Conservation (phyloP, 805 yeast species). For the Saturnispora bothae region DNA sequence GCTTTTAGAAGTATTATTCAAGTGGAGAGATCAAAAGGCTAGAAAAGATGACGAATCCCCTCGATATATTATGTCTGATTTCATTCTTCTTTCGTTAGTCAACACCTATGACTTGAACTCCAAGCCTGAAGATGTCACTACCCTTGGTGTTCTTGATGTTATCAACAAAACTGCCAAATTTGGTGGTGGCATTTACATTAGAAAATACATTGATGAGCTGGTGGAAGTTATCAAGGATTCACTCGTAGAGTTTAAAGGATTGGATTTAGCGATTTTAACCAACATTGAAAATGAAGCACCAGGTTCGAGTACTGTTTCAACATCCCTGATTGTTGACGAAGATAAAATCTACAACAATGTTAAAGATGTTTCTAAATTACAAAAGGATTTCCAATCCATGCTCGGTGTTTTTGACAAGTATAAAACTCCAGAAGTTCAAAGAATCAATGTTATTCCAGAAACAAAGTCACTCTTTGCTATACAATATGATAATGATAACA, state of each 20-base stretch:
- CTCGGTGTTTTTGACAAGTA: background rate
- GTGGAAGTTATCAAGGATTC: conserved; percentile 45
- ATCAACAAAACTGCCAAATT: conserved; percentile 38
- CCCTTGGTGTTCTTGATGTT: conserved; percentile 41
- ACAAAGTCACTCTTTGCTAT: conserved; percentile 14
- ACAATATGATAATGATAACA: conserved; percentile 15
- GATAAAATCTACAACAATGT: conserved; percentile 15
- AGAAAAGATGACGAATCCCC: conserved; percentile 74
- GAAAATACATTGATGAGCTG: conserved; percentile 44
- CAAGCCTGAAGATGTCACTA: conserved; percentile 43
- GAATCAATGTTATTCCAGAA: conserved; percentile 1
- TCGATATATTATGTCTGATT: conserved; percentile 76
- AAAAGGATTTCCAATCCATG: conserved; percentile 15
- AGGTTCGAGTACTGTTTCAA: background rate
- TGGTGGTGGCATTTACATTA: conserved; percentile 30
- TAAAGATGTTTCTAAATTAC: conserved; percentile 18
- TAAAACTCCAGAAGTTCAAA: background rate
- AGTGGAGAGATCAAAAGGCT: conserved; percentile 80
- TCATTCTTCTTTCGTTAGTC: conserved; percentile 50
- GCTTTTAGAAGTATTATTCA: conserved; percentile 49
- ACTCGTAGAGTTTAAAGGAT: conserved; percentile 18
- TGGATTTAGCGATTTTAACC: conserved; percentile 24
- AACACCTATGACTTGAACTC: conserved; percentile 15
- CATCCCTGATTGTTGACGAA: background rate
- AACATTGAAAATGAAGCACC: conserved; percentile 19